Evolutionary conservation across 768 basidiomycete genomes (phyloP).

Genomic region (Russula foetens): DNA sequence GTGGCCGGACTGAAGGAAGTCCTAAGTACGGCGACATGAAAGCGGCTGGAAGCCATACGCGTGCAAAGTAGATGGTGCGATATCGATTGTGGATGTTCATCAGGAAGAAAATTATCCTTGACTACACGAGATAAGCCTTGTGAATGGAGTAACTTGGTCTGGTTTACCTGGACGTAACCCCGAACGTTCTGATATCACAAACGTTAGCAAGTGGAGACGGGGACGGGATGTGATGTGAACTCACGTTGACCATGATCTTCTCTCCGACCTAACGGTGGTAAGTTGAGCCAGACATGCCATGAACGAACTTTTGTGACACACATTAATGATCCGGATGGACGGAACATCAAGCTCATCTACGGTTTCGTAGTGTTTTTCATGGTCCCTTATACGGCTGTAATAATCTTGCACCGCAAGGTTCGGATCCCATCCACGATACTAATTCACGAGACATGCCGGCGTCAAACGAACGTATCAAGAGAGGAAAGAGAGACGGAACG

Average conservation of each 20-base stretch:
- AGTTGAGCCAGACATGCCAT: neutral
- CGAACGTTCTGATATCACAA: slow-evolving; percentile 52
- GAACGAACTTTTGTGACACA: neutral
- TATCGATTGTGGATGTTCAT: slow-evolving; percentile 98
- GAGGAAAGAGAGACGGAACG: slow-evolving; percentile 26
- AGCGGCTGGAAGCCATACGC: slow-evolving; percentile 44
- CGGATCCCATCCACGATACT: slow-evolving; percentile 89
- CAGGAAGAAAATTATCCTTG: slow-evolving; percentile 93
- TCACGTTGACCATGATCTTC: slow-evolving; percentile 88
- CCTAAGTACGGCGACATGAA: neutral
- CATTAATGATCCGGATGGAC: slow-evolving; percentile 14
- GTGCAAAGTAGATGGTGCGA: slow-evolving; percentile 92
- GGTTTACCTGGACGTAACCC: slow-evolving; percentile 72
- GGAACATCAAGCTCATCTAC: slow-evolving; percentile 66
- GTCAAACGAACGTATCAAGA: neutral
- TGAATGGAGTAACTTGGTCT: neutral
- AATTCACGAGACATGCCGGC: slow-evolving; percentile 26
- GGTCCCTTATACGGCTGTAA: slow-evolving; percentile 77
- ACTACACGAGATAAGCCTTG: slow-evolving; percentile 37
- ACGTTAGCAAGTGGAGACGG: neutral
- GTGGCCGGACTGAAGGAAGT: slow-evolving; percentile 73
- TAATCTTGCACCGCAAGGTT: slow-evolving; percentile 91
- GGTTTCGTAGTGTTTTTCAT: slow-evolving; percentile 84
- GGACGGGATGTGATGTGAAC: slow-evolving; percentile 22
- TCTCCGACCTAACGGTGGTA: slow-evolving; percentile 65